Conservation (phyloP, 306 rosid genomes). For the Prunus davidiana region DNA sequence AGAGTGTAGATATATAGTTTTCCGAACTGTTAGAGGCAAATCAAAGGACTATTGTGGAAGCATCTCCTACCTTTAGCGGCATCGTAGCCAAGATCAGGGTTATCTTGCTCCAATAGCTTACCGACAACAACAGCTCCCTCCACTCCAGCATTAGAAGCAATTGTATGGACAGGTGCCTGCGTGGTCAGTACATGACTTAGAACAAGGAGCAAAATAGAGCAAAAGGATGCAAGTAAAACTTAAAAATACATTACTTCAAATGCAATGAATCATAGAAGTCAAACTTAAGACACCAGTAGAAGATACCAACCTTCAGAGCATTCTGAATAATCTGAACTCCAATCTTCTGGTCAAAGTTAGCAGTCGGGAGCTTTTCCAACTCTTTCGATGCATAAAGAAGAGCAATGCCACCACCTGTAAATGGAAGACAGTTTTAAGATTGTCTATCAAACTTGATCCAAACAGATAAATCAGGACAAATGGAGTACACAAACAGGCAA, state of each 20-base stretch:
- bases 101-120: slow-evolving; percentile 77
- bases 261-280: not conserved
- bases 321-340: slow-evolving; percentile 98
- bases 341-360: slow-evolving; percentile 90
- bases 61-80: slow-evolving; percentile 88
- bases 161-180: slow-evolving; percentile 95
- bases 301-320: slow-evolving; percentile 63
- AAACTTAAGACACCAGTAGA: not conserved
- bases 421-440: slow-evolving; percentile 5
- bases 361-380: slow-evolving; percentile 71
- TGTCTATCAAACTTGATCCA: not conserved
- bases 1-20: not conserved
- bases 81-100: slow-evolving; percentile 88
- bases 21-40: not conserved
- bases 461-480: not conserved
- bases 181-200: not conserved
- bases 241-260: not conserved
- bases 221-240: not conserved
- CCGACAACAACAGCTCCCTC: slow-evolving; percentile 99
- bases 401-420: slow-evolving; percentile 86
- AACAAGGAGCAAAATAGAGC: not conserved
- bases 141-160: slow-evolving; percentile 93
- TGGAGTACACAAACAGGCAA: no score
- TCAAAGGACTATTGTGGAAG: not conserved
- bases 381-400: slow-evolving; percentile 95